phyloP scores from a whole-genome alignment of 495 filamentous ascomycete species.

The Schizothecium vesticola region DNA sequence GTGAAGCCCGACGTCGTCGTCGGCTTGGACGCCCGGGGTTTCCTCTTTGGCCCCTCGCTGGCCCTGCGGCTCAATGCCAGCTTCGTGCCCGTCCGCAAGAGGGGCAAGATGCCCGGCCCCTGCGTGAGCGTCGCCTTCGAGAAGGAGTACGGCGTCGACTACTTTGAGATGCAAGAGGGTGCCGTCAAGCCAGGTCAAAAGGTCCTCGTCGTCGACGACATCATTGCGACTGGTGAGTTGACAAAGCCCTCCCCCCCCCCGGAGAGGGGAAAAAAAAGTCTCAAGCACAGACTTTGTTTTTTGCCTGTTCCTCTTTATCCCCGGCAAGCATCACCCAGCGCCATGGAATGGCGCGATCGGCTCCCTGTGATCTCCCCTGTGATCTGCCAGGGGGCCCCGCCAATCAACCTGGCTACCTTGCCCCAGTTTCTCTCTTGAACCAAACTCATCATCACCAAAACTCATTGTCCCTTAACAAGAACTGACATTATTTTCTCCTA shows the following conservation, averaged over 20 bases:
- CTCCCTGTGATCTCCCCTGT: neutral
- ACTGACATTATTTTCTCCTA: constrained; percentile 30
- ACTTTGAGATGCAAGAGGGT: constrained; percentile 90
- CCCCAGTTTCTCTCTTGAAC: neutral
- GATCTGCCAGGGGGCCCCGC: neutral
- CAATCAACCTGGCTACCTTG: constrained; percentile 6
- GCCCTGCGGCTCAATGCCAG: constrained; percentile 78
- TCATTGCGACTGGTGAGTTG: constrained; percentile 92
- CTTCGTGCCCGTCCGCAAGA: constrained; percentile 93
- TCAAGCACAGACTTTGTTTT: constrained; percentile 1
- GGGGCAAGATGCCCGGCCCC: constrained; percentile 91
- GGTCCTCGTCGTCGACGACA: constrained; percentile 91
- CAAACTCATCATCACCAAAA: constrained; percentile 8
- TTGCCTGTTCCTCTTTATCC: neutral
- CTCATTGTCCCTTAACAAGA: neutral
- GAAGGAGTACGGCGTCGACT: constrained; percentile 97
- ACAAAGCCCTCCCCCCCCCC: neutral
- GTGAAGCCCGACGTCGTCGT: constrained; percentile 82
- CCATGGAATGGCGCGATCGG: neutral
- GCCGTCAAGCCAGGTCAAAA: constrained; percentile 80
- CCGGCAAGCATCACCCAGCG: neutral
- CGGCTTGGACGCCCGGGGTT: constrained; percentile 89
- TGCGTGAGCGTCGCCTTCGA: constrained; percentile 75
- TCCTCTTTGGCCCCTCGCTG: constrained; percentile 88
- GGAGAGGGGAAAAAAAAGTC: neutral